Evolutionary conservation across 208 protist species (phyloP), one percentile per base, ranked within the genome.

Genomic region (Paratrypanosoma confusum): DNA sequence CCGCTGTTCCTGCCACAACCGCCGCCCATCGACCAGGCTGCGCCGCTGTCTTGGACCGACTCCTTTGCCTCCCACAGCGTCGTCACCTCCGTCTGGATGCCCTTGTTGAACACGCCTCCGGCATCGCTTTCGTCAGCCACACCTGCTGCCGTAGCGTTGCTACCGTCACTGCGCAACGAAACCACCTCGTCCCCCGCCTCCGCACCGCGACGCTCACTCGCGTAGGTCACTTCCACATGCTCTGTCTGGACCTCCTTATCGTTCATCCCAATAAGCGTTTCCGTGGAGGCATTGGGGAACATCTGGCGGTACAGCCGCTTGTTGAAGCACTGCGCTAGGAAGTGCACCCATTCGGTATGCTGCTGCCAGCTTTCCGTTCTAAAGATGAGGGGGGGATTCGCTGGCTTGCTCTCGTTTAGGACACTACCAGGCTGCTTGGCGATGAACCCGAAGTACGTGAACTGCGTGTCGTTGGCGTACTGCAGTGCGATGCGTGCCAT

Each of bases 291-390:
- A 8, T 42, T 42, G 3, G 65, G 69, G 26, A 78, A 78, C n/a
- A 78, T 57, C 4, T 60, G 38, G 3, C 21, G 23, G 36, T 73
- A 78, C 18, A 78, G 48, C 20, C 58, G 58, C 0, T 40, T 35
- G 39, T 78, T 62, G 34, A 78, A 73, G 18, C 44, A 47, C 39
- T 57, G 50, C 27, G 65, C 59, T 24, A 72, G 40, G 44, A 51
- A 66, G 45, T 72, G 63, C n/a, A 53, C 59, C 70, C 70, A 78
- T 51, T 63, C 56, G 38, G 32, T 46, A 23, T 64, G 60, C n/a
- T 47, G 52, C 31, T 65, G 46, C 35, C 36, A 31, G 16, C 53
- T 62, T 14, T 42, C 27, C 16, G 64, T 63, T 29, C 70, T 63
- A 40, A 78, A 59, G 8, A 78, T 28, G 42, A 78, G 42, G 13